Evolutionary conservation across 371 early-diverging fungal species (phyloP).

Genomic region (Mucor irregularis): DNA sequence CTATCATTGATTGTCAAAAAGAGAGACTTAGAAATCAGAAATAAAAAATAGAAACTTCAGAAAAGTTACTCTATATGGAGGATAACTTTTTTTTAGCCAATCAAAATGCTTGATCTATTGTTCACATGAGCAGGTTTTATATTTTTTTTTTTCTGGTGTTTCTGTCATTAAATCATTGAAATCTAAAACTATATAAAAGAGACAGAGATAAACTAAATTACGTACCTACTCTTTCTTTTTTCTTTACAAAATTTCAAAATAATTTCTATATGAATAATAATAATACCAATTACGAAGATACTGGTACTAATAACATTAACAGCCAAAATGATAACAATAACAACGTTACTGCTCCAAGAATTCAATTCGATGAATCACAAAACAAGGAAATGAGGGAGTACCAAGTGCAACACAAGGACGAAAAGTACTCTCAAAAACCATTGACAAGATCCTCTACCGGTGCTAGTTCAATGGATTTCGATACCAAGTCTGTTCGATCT

Average conservation of each 20-base stretch:
- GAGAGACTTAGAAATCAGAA: no score
- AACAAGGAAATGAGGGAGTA: constrained; percentile 20
- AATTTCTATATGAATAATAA: constrained; percentile 2
- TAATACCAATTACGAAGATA: neutral
- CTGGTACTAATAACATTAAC: no score
- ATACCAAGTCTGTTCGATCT: constrained; percentile 42
- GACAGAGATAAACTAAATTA: neutral
- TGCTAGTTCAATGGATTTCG: constrained; percentile 26
- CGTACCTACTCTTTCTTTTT: neutral
- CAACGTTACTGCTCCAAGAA: neutral
- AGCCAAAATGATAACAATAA: neutral
- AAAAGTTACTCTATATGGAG: neutral
- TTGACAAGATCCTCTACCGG: constrained; percentile 35
- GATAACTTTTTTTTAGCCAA: neutral
- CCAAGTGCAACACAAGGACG: constrained; percentile 24
- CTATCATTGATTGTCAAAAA: constrained; percentile 3
- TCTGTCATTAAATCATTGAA: constrained; percentile 5
- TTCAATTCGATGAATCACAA: constrained; percentile 26
- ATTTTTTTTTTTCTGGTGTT: constrained; percentile 6
- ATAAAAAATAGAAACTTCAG: constrained; percentile 1
- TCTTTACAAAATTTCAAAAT: neutral
- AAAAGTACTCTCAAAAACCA: constrained; percentile 31
- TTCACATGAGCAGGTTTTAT: constrained; percentile 6
- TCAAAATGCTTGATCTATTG: neutral
- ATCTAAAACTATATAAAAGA: neutral